Percentiles rank a stretch among this genome's conserved stretches.
Evolutionary conservation across 208 protist species (phyloP).

Genomic region (Zelonia costaricensis): DNA sequence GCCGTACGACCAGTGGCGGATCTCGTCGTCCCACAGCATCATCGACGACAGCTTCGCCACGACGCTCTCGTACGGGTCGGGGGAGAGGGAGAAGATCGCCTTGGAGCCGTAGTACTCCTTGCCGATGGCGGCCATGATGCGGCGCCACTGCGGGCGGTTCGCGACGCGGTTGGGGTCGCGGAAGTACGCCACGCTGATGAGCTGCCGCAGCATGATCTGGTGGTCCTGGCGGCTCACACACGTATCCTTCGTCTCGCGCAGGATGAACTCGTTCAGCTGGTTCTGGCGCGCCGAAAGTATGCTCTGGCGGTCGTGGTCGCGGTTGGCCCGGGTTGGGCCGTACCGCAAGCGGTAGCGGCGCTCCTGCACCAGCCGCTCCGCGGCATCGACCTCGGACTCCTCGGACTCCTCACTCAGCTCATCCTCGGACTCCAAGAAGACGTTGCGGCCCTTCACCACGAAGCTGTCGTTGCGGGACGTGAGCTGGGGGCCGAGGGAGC

Average conservation of each 20-base stretch:
- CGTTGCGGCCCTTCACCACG: slow-evolving; percentile 12
- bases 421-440: slow-evolving; percentile 28
- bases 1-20: slow-evolving; percentile 66
- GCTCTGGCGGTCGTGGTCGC: slow-evolving; percentile 49
- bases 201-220: slow-evolving; percentile 84
- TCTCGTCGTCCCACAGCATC: slow-evolving; percentile 78
- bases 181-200: slow-evolving; percentile 72
- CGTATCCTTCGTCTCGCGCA: slow-evolving; percentile 45
- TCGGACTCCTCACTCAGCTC: slow-evolving; percentile 21
- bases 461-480: slow-evolving; percentile 20
- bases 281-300: slow-evolving; percentile 66
- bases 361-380: slow-evolving; percentile 21
- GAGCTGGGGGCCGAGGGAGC: slow-evolving; percentile 38
- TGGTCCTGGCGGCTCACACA: slow-evolving; percentile 73
- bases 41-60: slow-evolving; percentile 85
- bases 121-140: slow-evolving; percentile 60
- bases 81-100: slow-evolving; percentile 71
- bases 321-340: slow-evolving; percentile 48
- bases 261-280: slow-evolving; percentile 74
- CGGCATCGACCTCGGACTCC: slow-evolving; percentile 18
- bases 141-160: slow-evolving; percentile 70
- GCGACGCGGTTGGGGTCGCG: slow-evolving; percentile 49
- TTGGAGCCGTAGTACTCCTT: slow-evolving; percentile 83
- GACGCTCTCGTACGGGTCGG: slow-evolving; percentile 86
- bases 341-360: slow-evolving; percentile 25